Conservation (phyloP, 306 rosid genomes). For the Inga leiocalycina region DNA sequence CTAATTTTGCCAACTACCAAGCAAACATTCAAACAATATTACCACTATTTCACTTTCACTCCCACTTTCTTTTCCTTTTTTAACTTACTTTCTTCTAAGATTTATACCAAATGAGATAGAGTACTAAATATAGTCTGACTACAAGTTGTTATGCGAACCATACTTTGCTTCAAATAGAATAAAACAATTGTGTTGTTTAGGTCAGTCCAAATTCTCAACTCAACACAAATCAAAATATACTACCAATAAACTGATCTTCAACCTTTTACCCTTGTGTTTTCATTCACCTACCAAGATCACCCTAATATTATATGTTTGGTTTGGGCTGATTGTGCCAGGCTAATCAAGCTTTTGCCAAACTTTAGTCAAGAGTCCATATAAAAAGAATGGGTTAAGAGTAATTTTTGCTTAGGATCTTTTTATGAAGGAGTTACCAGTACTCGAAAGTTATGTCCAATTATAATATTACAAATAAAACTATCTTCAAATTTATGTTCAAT, state of each 20-base stretch:
- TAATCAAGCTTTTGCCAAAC: not conserved
- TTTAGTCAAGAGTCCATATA: not conserved
- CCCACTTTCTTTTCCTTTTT: not conserved
- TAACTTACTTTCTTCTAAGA: not conserved
- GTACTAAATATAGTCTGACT: not conserved
- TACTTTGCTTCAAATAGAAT: not conserved
- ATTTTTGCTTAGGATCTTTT: too few species aligned
- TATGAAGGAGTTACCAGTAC: too few species aligned
- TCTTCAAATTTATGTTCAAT: too few species aligned
- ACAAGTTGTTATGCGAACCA: not conserved
- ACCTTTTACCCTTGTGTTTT: not conserved
- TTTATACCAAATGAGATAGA: not conserved
- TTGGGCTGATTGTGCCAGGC: not conserved
- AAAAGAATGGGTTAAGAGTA: too few species aligned
- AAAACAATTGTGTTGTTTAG: not conserved
- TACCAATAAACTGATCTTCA: not conserved
- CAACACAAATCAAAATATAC: not conserved
- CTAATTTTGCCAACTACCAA: too few species aligned
- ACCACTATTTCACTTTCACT: not conserved
- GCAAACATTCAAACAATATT: too few species aligned
- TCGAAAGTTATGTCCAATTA: too few species aligned
- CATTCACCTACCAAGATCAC: not conserved
- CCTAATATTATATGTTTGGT: not conserved
- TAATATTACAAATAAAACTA: too few species aligned
- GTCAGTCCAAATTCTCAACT: not conserved